Evolutionary conservation across 148 eudicot genomes (phyloP).

Genomic region (Rhododendron griersonianum): DNA sequence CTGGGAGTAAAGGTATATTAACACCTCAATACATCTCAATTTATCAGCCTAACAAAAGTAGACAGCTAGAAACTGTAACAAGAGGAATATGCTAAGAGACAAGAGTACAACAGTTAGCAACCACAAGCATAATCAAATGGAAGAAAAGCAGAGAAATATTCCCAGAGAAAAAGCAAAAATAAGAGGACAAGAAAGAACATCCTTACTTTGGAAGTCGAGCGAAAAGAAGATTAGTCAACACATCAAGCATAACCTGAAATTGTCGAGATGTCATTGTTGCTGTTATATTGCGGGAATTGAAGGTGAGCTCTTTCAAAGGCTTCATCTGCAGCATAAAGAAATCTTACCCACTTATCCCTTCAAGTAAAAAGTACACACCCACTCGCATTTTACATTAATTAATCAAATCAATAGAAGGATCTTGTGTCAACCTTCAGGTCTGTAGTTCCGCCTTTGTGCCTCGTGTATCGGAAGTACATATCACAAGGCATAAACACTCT

Average conservation of each 20-base stretch:
- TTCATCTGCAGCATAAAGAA: slow-evolving; percentile 63
- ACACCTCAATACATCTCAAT: neutral
- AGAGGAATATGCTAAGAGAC: neutral
- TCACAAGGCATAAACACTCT: slow-evolving; percentile 98
- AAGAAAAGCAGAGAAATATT: neutral
- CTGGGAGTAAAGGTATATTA: neutral
- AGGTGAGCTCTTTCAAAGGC: slow-evolving; percentile 92
- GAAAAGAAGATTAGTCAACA: slow-evolving; percentile 93
- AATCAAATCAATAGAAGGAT: slow-evolving; percentile 8
- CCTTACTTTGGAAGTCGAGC: slow-evolving; percentile 95
- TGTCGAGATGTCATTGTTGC: slow-evolving; percentile 99
- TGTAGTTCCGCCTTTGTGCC: slow-evolving; percentile 94
- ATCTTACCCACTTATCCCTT: neutral
- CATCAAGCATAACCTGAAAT: slow-evolving; percentile 99
- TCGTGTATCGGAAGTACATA: slow-evolving; percentile 92
- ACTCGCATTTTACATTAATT: neutral
- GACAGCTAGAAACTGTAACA: neutral
- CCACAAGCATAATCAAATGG: slow-evolving; percentile 1
- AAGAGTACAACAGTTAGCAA: slow-evolving; percentile 4
- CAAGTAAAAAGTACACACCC: slow-evolving; percentile 1
- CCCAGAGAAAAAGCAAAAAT: neutral
- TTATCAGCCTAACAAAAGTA: neutral
- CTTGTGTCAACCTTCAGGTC: slow-evolving; percentile 64
- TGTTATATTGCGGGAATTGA: slow-evolving; percentile 85
- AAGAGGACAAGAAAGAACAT: slow-evolving; percentile 11